phyloP scores from a whole-genome alignment of 2,329 filamentous ascomycete genomes.

The Dactylellina sp. region DNA sequence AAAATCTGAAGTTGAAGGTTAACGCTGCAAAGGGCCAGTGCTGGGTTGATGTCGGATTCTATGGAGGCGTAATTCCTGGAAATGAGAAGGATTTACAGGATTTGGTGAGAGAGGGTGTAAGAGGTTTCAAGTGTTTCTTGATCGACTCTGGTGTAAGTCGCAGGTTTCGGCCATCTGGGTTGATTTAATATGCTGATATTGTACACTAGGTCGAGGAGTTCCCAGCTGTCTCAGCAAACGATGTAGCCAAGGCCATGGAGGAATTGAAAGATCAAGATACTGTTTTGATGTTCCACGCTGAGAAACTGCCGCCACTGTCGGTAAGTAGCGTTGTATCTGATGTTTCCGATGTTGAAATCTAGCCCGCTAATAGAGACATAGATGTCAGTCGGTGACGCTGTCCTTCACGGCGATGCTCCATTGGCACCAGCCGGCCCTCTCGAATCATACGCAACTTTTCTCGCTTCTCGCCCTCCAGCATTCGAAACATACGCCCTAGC shows the following conservation, averaged over 20 bases:
- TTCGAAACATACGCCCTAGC: slow-evolving; percentile 93
- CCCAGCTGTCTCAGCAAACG: slow-evolving; percentile 82
- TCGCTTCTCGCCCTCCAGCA: slow-evolving; percentile 85
- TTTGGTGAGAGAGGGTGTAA: slow-evolving; percentile 84
- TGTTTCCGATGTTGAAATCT: not conserved
- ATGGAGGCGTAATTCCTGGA: slow-evolving; percentile 91
- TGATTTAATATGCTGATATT: slow-evolving; percentile 24
- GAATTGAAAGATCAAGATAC: slow-evolving; percentile 78
- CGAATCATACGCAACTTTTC: slow-evolving; percentile 86
- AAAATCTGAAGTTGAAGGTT: slow-evolving; percentile 84
- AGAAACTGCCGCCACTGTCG: slow-evolving; percentile 92
- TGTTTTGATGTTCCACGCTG: slow-evolving; percentile 98
- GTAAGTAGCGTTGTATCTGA: slow-evolving; percentile 20
- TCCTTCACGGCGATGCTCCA: slow-evolving; percentile 77
- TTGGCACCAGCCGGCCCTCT: slow-evolving; percentile 77
- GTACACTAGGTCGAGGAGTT: slow-evolving; percentile 85
- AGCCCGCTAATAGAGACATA: slow-evolving; percentile 7
- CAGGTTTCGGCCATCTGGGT: slow-evolving; percentile 44
- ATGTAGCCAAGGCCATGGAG: slow-evolving; percentile 82
- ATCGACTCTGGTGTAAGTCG: slow-evolving; percentile 90
- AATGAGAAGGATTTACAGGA: slow-evolving; percentile 83
- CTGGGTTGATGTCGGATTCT: slow-evolving; percentile 99
- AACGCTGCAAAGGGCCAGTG: slow-evolving; percentile 85
- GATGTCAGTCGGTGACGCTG: slow-evolving; percentile 80
- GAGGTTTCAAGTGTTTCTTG: slow-evolving; percentile 97